Conservation (phyloP, 495 filamentous ascomycete species). For the Parathielavia appendiculata region DNA sequence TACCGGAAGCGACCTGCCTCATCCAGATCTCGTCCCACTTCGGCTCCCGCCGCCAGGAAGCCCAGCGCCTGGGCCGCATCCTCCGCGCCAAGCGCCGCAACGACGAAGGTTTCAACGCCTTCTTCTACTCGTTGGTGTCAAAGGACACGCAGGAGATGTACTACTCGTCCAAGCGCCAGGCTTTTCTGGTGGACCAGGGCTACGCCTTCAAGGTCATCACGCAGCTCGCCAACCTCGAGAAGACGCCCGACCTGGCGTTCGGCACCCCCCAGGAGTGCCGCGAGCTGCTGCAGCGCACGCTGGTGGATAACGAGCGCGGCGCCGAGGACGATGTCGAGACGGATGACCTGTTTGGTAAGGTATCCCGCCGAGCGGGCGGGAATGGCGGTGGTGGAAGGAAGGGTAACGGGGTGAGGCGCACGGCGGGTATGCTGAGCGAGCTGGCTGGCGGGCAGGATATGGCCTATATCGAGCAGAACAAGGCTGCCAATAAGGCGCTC, state of each 20-base stretch:
- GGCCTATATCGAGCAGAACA: conserved; percentile 91
- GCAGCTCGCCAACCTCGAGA: conserved; percentile 84
- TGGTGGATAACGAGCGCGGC: conserved; percentile 79
- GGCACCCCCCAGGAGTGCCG: conserved; percentile 73
- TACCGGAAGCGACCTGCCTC: conserved; percentile 93
- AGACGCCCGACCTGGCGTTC: conserved; percentile 75
- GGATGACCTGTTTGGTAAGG: conserved; percentile 76
- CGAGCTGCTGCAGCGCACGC: conserved; percentile 85
- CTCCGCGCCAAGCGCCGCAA: conserved; percentile 93
- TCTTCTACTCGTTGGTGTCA: conserved; percentile 96
- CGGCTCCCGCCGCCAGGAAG: conserved; percentile 94
- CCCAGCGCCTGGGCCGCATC: conserved; percentile 90
- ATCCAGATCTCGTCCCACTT: conserved; percentile 99
- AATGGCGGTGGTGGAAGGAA: conserved; percentile 40
- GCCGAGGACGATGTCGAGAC: conserved; percentile 71
- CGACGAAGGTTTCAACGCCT: conserved; percentile 98
- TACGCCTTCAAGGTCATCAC: conserved; percentile 99
- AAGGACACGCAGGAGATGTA: conserved; percentile 99
- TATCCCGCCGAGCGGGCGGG: conserved; percentile 30
- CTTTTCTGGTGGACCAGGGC: conserved; percentile 96
- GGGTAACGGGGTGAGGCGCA: conserved; percentile 54
- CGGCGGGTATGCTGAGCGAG: conserved; percentile 77
- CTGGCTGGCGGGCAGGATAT: conserved; percentile 89
- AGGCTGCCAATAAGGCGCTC: conserved; percentile 65
- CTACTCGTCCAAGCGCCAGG: conserved; percentile 94